Percentiles rank a stretch among this genome's conserved stretches.
phyloP scores from a whole-genome alignment of 1,139 yeast genomes.

The Candida sojae region DNA sequence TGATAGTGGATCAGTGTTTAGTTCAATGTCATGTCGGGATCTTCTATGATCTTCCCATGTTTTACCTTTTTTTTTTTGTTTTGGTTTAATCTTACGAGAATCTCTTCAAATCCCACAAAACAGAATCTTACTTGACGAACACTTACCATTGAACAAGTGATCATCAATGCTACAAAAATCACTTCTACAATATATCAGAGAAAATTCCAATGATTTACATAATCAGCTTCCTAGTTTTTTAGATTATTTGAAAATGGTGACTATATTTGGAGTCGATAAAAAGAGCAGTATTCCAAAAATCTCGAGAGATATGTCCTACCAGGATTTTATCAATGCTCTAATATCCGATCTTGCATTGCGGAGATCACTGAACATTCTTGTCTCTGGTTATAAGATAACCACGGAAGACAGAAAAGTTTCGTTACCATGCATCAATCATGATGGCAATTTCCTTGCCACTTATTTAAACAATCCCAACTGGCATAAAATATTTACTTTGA shows the following conservation, averaged over 20 bases:
- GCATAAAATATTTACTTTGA: constrained; percentile 27
- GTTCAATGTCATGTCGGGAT: not conserved
- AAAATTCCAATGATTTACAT: not conserved
- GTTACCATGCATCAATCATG: not conserved
- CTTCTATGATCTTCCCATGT: too few relatives aligned
- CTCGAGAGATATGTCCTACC: constrained; percentile 15
- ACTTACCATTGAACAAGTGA: too few relatives aligned
- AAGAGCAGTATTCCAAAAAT: constrained; percentile 3
- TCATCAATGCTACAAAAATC: not conserved
- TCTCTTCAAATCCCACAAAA: not conserved
- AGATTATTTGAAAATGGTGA: constrained; percentile 8
- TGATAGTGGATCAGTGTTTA: too few relatives aligned
- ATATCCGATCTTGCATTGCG: constrained; percentile 18
- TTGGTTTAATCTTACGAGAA: not conserved
- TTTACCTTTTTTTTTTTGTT: not conserved
- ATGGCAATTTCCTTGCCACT: constrained; percentile 5
- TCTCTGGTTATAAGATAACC: constrained; percentile 28
- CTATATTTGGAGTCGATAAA: not conserved
- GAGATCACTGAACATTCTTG: constrained; percentile 23
- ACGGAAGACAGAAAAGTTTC: constrained; percentile 6
- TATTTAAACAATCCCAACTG: constrained; percentile 23
- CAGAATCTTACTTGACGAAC: too few relatives aligned
- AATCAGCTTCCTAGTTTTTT: constrained; percentile 10
- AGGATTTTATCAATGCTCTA: constrained; percentile 28
- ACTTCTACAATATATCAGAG: not conserved